A percentile compares a stretch with the other conserved stretches of the same genome.
These are phyloP conservation scores for Basipetospora chlamydospora DNA, from an alignment of 2,329 filamentous ascomycete species.

Conservation along the genomic window DNA sequence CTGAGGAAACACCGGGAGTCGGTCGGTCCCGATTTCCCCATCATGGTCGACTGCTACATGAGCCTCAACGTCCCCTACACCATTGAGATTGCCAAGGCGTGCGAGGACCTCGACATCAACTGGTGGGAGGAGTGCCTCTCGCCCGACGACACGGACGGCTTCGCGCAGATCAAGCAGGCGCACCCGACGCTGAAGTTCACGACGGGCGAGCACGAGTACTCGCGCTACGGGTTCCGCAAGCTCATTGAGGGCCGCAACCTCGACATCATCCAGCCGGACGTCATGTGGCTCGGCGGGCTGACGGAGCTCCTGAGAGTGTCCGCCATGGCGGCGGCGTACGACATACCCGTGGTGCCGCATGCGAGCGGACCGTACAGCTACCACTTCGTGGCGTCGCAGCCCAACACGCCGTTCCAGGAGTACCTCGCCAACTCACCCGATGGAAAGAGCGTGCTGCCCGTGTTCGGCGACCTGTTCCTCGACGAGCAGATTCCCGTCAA, in stretches of 20 bases:
- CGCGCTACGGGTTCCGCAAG: conserved; percentile 86
- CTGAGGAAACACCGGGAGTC: conserved; percentile 70
- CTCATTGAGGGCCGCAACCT: conserved; percentile 82
- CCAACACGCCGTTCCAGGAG: conserved; percentile 89
- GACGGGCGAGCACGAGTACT: conserved; percentile 92
- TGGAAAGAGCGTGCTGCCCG: conserved; percentile 75
- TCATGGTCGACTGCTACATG: conserved; percentile 98
- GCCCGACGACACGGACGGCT: conserved; percentile 85
- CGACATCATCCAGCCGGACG: conserved; percentile 88
- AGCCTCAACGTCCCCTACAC: conserved; percentile 85
- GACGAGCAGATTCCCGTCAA: conserved; percentile 81
- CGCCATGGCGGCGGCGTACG: conserved; percentile 81
- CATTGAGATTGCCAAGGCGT: conserved; percentile 76
- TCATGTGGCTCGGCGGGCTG: conserved; percentile 93
- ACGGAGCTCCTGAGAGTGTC: conserved; percentile 84
- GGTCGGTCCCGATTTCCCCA: conserved; percentile 78
- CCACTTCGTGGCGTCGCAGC: conserved; percentile 87
- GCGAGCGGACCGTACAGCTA: conserved; percentile 90
- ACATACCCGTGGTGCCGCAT: conserved; percentile 90
- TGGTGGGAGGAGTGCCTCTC: conserved; percentile 96
- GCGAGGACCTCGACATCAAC: conserved; percentile 74
- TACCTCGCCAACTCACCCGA: conserved; percentile 89
- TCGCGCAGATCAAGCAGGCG: conserved; percentile 76
- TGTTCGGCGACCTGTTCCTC: conserved; percentile 80
- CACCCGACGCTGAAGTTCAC: conserved; percentile 89